A percentile compares a stretch with the other conserved stretches of the same genome.
These are phyloP conservation scores for Pholiota adiposa DNA, from an alignment of 1,284 basidiomycete genomes.

Conservation along the genomic window DNA sequence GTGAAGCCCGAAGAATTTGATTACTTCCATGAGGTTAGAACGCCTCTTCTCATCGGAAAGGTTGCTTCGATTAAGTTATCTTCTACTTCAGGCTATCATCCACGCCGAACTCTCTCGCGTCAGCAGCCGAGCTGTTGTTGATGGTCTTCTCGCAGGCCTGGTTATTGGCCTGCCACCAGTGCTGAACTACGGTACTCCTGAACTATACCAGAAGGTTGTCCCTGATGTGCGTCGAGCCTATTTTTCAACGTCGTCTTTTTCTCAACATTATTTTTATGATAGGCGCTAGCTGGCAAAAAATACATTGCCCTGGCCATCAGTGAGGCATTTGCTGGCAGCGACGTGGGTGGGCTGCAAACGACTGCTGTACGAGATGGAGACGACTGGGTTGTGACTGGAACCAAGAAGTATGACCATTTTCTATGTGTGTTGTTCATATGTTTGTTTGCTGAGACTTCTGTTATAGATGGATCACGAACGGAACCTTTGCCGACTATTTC, in stretches of 20 bases:
- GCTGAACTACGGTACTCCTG: slow-evolving; percentile 85
- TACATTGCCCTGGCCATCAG: slow-evolving; percentile 76
- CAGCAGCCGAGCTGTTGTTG: slow-evolving; percentile 84
- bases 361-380: slow-evolving; percentile 85
- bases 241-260: neutral
- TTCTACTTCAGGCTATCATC: slow-evolving; percentile 67
- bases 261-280: slow-evolving; percentile 42
- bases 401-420: slow-evolving; percentile 78
- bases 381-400: slow-evolving; percentile 86
- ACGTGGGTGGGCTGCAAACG: slow-evolving; percentile 85
- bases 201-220: slow-evolving; percentile 74
- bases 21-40: slow-evolving; percentile 73
- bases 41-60: neutral
- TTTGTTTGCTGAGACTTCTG: neutral
- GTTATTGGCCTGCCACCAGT: slow-evolving; percentile 87
- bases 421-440: neutral
- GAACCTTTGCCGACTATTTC: slow-evolving; percentile 81
- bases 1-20: slow-evolving; percentile 91
- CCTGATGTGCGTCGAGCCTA: slow-evolving; percentile 46
- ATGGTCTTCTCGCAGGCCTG: slow-evolving; percentile 81
- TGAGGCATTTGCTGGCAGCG: slow-evolving; percentile 91
- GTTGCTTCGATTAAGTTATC: slow-evolving; percentile 6
- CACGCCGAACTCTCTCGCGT: slow-evolving; percentile 87
- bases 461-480: slow-evolving; percentile 91
- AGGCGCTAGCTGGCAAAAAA: slow-evolving; percentile 79